Percentiles rank a stretch among this genome's conserved stretches.
Evolutionary conservation across 2,329 filamentous ascomycete species (phyloP).

Genomic region (Periconia sp.): DNA sequence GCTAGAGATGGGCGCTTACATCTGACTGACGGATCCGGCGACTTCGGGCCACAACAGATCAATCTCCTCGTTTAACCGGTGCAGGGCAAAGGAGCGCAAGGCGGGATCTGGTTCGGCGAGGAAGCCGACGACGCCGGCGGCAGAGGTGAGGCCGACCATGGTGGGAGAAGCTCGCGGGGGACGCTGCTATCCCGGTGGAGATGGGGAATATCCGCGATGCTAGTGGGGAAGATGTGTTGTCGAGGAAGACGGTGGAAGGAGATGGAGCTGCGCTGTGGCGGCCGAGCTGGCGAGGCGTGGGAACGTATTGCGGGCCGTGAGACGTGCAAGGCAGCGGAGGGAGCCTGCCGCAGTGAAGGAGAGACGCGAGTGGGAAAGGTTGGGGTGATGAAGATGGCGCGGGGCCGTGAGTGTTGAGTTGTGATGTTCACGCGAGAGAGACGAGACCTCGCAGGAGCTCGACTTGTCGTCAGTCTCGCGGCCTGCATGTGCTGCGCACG

Average conservation of each 20-base stretch:
- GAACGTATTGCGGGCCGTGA: neutral
- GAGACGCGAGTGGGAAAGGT: conserved; percentile 34
- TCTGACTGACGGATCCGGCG: conserved; percentile 87
- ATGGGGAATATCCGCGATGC: conserved; percentile 24
- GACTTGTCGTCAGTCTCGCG: neutral
- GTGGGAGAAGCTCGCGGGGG: conserved; percentile 22
- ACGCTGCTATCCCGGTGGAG: too few species aligned
- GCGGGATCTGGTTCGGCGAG: conserved; percentile 93
- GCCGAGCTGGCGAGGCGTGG: conserved; percentile 28
- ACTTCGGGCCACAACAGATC: conserved; percentile 98
- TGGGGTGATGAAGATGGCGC: conserved; percentile 39
- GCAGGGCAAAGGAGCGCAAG: conserved; percentile 91
- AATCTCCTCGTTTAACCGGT: conserved; percentile 94
- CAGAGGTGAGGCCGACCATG: conserved; percentile 94
- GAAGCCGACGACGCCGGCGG: conserved; percentile 93
- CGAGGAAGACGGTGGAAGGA: conserved; percentile 43
- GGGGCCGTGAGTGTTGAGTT: conserved; percentile 32
- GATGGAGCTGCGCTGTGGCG: conserved; percentile 45
- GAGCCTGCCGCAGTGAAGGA: conserved; percentile 34
- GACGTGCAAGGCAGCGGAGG: conserved; percentile 18
- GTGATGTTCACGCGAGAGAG: conserved; percentile 11
- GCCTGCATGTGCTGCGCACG: neutral
- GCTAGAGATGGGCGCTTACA: conserved; percentile 65
- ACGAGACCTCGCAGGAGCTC: conserved; percentile 5
- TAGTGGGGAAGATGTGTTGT: conserved; percentile 26